Evolutionary conservation across 2,329 filamentous ascomycete genomes (phyloP).

Genomic region (Sclerotinia trifoliorum): DNA sequence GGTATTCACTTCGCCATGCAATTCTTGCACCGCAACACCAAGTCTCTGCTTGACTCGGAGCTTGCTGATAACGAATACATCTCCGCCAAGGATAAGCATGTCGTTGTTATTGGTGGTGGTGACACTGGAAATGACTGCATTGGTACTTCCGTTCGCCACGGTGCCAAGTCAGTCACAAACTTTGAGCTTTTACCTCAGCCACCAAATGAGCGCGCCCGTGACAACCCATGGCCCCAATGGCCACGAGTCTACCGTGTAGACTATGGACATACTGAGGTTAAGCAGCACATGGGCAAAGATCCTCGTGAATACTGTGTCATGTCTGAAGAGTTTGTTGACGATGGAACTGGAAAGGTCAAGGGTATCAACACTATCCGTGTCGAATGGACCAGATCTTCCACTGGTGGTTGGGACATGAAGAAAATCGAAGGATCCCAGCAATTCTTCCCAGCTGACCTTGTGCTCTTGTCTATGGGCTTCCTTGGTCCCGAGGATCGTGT

Average conservation of each 20-base stretch:
- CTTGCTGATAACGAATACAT: slow-evolving; percentile 83
- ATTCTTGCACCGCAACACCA: slow-evolving; percentile 96
- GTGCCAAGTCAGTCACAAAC: slow-evolving; percentile 93
- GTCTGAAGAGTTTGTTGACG: slow-evolving; percentile 94
- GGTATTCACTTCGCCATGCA: slow-evolving; percentile 97
- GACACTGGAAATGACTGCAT: slow-evolving; percentile 98
- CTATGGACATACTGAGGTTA: slow-evolving; percentile 94
- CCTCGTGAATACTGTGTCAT: slow-evolving; percentile 97
- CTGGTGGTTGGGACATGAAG: slow-evolving; percentile 98
- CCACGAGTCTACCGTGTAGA: slow-evolving; percentile 97
- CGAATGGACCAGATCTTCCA: slow-evolving; percentile 88
- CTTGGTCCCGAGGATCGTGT: slow-evolving; percentile 87
- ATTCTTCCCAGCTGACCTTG: slow-evolving; percentile 94
- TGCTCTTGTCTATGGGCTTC: slow-evolving; percentile 96
- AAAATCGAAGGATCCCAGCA: slow-evolving; percentile 90
- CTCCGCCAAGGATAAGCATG: slow-evolving; percentile 91
- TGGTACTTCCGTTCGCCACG: slow-evolving; percentile 91
- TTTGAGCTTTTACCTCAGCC: slow-evolving; percentile 95
- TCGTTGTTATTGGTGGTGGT: slow-evolving; percentile 95
- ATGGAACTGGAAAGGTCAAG: slow-evolving; percentile 83
- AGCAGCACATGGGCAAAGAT: slow-evolving; percentile 93
- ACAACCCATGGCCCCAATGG: slow-evolving; percentile 99
- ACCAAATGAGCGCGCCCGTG: slow-evolving; percentile 81
- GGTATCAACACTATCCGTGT: slow-evolving; percentile 95
- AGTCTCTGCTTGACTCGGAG: slow-evolving; percentile 90